Base-by-base conservation (phyloP, 176 grass and related monocot genomes). In the Tillandsia leiboldiana region DNA sequence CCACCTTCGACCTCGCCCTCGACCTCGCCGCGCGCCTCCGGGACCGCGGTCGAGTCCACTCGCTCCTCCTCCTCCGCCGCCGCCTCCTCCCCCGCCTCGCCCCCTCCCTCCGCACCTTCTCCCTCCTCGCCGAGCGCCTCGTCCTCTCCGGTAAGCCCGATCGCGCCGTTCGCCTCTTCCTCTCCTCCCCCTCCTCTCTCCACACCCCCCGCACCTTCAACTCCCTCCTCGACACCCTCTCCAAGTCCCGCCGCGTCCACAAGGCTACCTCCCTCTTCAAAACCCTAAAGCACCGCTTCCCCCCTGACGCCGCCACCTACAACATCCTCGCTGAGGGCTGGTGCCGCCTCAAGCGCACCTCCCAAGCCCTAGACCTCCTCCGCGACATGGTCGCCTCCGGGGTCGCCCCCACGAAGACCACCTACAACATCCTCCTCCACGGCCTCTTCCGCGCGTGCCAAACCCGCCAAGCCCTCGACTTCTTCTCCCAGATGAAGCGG, bases 401-500 rank as follows among this genome's bases (percentile, higher is more conserved):
- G 51, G 82, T 92, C 53, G 26, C 76, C 11, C 94, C 94, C n/a
- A 97, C 89, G 9, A 92, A 83, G 73, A 85, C 68, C 71, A 97
- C 94, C 3, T 93, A 97, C 51, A 97, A 97, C 52, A 75, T 92
- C 68, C 75, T 97, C 48, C 89, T 92, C 14, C 92, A 92, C 71
- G 94, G 94, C 10, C 90, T 93, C 74, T 93, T 97, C 85, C 68
- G 86, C 47, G 82, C 86, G n/a, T 77, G 86, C 47, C 94, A 87
- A 61, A 20, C 87, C 15, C 65, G 51, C 29, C 84, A 97, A 70
- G 89, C 86, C 15, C 81, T 86, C 79, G 59, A 68, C 10, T 97
- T 97, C 83, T 97, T 92, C 81, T 68, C 84, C 26, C 86, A 97
- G 65, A 97, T 97, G 86, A 97, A 92, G 77, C 92, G 86, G 80